These are phyloP conservation scores for Piloderma croceum DNA, from an alignment of 768 basidiomycete genomes.

Conservation along the genomic window DNA sequence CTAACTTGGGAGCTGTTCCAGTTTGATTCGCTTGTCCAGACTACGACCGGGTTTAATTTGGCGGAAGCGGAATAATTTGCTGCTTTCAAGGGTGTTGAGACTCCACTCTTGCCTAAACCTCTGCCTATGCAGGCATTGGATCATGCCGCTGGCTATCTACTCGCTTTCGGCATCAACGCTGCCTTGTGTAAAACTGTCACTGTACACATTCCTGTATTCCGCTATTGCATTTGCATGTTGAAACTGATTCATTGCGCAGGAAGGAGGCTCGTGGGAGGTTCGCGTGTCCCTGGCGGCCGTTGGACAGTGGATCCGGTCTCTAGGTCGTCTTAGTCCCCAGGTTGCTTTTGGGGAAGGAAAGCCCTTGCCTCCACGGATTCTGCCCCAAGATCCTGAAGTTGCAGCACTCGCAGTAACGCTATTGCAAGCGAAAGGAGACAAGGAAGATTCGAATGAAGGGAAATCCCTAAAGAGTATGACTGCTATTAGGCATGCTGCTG, in stretches of 20 bases:
- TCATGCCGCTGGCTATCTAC: constrained; percentile 53
- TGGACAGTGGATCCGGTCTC: constrained; percentile 50
- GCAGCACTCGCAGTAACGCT: constrained; percentile 25
- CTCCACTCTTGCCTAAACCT: constrained; percentile 20
- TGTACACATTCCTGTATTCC: constrained; percentile 26
- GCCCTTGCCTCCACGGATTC: constrained; percentile 32
- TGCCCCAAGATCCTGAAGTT: constrained; percentile 36
- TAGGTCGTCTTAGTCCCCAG: constrained; percentile 40
- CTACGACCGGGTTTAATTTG: constrained; percentile 53
- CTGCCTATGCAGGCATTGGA: constrained; percentile 58
- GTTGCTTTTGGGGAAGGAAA: constrained; percentile 36
- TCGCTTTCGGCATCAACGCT: constrained; percentile 54
- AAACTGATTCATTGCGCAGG: constrained; percentile 27
- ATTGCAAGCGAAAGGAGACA: constrained; percentile 21
- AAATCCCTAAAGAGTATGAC: constrained; percentile 35
- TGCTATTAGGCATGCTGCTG: constrained; percentile 41
- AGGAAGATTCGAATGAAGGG: constrained; percentile 9
- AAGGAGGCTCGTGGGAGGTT: constrained; percentile 58
- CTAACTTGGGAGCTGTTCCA: constrained; percentile 17
- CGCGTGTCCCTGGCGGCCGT: constrained; percentile 54
- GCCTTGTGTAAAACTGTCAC: constrained; percentile 49
- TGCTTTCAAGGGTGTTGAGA: constrained; percentile 18
- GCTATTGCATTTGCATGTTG: neutral
- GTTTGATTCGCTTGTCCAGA: constrained; percentile 66
- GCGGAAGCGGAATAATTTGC: constrained; percentile 49